phyloP scores from a whole-genome alignment of 1,284 basidiomycete species.

The Schizophyllum amplum region DNA sequence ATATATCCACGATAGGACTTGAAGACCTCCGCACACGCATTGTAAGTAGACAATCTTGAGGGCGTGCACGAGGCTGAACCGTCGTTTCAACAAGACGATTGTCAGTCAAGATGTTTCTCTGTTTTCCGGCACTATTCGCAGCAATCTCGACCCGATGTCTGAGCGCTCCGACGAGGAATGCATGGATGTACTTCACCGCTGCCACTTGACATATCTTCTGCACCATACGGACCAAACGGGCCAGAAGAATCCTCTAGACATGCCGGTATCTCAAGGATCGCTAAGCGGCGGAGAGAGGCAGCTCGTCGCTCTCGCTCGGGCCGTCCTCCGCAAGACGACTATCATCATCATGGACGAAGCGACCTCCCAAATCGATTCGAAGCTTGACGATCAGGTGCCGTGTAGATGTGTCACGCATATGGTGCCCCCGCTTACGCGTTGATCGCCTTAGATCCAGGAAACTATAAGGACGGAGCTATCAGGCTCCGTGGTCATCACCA shows the following conservation, averaged over 20 bases:
- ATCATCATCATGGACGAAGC: slow-evolving; percentile 85
- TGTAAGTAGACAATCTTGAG: slow-evolving; percentile 25
- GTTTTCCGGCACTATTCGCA: slow-evolving; percentile 79
- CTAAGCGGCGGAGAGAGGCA: slow-evolving; percentile 78
- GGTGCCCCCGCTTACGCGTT: background rate
- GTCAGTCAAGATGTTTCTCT: slow-evolving; percentile 80
- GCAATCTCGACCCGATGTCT: slow-evolving; percentile 70
- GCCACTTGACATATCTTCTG: slow-evolving; percentile 45
- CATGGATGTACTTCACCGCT: slow-evolving; percentile 54
- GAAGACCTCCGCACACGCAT: slow-evolving; percentile 66
- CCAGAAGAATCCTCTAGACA: slow-evolving; percentile 40
- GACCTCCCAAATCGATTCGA: slow-evolving; percentile 72
- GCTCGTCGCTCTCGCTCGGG: slow-evolving; percentile 66
- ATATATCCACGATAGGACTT: slow-evolving; percentile 77
- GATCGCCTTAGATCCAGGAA: slow-evolving; percentile 52
- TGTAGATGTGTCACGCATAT: slow-evolving; percentile 4
- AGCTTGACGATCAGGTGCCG: slow-evolving; percentile 58
- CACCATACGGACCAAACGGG: slow-evolving; percentile 21
- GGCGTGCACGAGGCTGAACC: background rate
- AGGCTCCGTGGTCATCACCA: slow-evolving; percentile 73
- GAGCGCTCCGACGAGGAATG: slow-evolving; percentile 58
- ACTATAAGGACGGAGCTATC: slow-evolving; percentile 75
- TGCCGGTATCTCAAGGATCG: slow-evolving; percentile 62
- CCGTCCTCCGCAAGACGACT: slow-evolving; percentile 67
- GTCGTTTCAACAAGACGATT: slow-evolving; percentile 45